Evolutionary conservation across 1,139 yeast species (phyloP), one percentile per base, ranked within the genome.

Genomic region (Yamadazyma dendronema): DNA sequence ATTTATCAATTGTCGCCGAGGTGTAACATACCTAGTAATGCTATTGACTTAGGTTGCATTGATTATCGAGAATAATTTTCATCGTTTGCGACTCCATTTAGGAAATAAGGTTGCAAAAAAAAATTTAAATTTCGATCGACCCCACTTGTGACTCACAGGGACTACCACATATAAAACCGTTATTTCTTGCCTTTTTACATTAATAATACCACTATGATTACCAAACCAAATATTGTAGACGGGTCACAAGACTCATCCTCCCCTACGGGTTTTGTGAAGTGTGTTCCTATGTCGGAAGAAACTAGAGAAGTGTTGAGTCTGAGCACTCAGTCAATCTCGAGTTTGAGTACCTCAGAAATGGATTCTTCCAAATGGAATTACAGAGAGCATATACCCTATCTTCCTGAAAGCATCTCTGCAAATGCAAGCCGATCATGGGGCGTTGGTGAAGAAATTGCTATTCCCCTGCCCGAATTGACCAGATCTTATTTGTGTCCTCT

Each of bases 31-130:
- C 72, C 73, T 36, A 72, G 57, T 31, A 71, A 54, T 3, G 74
- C 65, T 15, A 72, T 68, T 9, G 75, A 69, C 44, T 58, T 62
- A 4, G 72, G 74, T 41, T 70, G 72, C 77, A 67, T 68, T 12
- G 30, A 25, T 29, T 24, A 54, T 34, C 38, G 11, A 21, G 16
- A 33, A 28, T 17, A 13, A 26, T 19, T 19, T 19, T 19, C 22
- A 19, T 19, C 22, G 6, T 19, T 9, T 19, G 22, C 22, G 22
- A 19, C 8, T 19, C 8, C 6, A 19, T 19, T 19, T 19, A n/a
- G 9, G 13, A 24, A 24, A 8, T 24, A 8, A 24, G 13, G 26
- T 17, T 33, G 36, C 36, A 33, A 33, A 33, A 33, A 12, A 15
- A 16, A 13, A 21, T 24, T 7, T n/a, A n/a, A n/a, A n/a, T n/a